Evolutionary conservation across 805 yeast species (phyloP), one percentile per base, ranked within the genome.

Genomic region (Zygosaccharomyces rouxii): DNA sequence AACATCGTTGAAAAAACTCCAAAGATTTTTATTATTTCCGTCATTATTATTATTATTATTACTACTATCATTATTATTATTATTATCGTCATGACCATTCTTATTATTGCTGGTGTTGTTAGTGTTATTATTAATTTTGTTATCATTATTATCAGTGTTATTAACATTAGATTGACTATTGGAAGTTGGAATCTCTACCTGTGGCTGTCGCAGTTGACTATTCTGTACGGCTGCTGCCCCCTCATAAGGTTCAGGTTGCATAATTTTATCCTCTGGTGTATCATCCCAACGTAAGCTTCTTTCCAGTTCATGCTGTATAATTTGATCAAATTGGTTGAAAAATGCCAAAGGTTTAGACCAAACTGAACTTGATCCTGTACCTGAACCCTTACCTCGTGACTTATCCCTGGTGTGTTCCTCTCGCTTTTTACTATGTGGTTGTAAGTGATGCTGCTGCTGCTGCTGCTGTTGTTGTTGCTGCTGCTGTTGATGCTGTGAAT

Each of bases 271-370:
- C 11, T 42, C 41, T 3, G 46, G 40, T 10, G 48, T 42, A 21
- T 47, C 56, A 28, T 63, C 69, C 54, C 72, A 64, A 16, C 70
- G 58, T 37, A 74, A 68, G 21, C 76, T 66, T 52, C 75, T 79
- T 54, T 83, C 89, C 48, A 84, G 71, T 60, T 84, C 89, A 49
- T 74, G 77, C 58, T 80, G 87, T 28, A 84, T 68, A 64, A 82
- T 70, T 46, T 77, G 79, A 61, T 84, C 92, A 58, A 84, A 76
- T 52, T 81, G 87, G 55, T 81, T 87, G 41, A 84, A 72, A 44
- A 83, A 70, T 40, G 73, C 77, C 38, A 84, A 69, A 1, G 89
- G 85, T 55, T 77, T 81, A 3, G 80, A 64, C 74, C 75, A 71
- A 14, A 69, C 57, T 14, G 74, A 71, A 3, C 44, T 33, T 2